phyloP scores from a whole-genome alignment of 2,329 filamentous ascomycete species.

The Pseudogymnoascus sp. region DNA sequence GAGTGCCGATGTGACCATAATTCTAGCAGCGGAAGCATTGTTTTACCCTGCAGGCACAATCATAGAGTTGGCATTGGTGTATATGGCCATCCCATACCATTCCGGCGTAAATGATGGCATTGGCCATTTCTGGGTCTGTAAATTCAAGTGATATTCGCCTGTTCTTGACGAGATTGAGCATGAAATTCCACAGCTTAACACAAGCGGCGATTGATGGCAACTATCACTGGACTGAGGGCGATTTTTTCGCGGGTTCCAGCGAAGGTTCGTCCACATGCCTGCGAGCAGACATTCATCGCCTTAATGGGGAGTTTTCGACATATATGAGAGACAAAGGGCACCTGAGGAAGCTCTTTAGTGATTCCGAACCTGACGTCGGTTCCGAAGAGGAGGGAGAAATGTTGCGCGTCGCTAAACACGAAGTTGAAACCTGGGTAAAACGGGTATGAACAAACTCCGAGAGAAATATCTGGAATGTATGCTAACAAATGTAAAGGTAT shows the following conservation, averaged over 20 bases:
- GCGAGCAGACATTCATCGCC: no score
- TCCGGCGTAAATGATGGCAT: no score
- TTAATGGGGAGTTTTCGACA: no score
- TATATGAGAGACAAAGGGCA: not conserved
- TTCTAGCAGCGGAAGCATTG: no score
- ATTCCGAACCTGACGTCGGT: not conserved
- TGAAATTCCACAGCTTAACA: conserved; percentile 22
- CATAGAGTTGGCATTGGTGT: no score
- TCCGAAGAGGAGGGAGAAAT: not conserved
- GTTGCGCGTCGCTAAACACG: not conserved
- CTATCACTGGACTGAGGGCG: conserved; percentile 15
- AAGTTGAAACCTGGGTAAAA: conserved; percentile 12
- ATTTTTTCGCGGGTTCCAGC: conserved; percentile 10
- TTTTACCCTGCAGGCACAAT: no score
- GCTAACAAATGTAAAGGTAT: conserved; percentile 16
- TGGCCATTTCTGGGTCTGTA: no score
- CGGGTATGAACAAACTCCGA: conserved; percentile 9
- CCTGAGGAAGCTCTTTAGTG: not conserved
- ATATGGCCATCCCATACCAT: no score
- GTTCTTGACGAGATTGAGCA: conserved; percentile 21
- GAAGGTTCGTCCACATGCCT: not conserved
- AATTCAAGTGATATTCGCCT: not conserved
- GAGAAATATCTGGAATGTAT: not conserved
- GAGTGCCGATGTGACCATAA: no score
- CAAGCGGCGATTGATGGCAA: conserved; percentile 23